Evolutionary conservation across 2,329 filamentous ascomycete species (phyloP), one percentile per base, ranked within the genome.

Genomic region (Fusarium anguioides): DNA sequence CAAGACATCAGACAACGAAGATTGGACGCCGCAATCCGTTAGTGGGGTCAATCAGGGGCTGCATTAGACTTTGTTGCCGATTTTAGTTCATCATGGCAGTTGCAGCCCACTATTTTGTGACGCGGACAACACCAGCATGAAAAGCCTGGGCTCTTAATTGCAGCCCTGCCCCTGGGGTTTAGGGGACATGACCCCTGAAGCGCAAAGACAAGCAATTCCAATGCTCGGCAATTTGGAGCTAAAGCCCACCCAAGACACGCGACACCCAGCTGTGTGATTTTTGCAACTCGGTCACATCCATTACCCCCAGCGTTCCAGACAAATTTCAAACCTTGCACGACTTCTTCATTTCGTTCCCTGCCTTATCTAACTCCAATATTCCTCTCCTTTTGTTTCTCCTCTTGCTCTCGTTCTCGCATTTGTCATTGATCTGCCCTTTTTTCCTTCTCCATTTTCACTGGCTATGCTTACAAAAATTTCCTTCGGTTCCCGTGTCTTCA

Each of bases 191-290:
- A 62, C 69, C 66, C 66, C 64, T 69, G 67, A 69, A 55, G 42
- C 33, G 23, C 45, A 58, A 61, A 64, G 59, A 69, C 67, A 69
- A 67, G 42, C 68, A 71, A 69, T 69, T 69, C 63, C 55, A 72
- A 61, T 39, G 26, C 60, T 70, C 57, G 61, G 60, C 56, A 71
- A 68, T 66, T 67, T 62, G 56, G 61, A 58, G 61, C 58, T 61
- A 60, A 49, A 61, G 60, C 46, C 46, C 53, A 39, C 36, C 27
- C 33, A 52, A 53, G 61, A 67, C 66, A 69, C 66, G 62, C 66
- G 66, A 69, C 66, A 64, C 62, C 53, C n/a, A n/a, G n/a, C n/a
- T n/a, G n/a, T n/a, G n/a, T n/a, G n/a, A n/a, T n/a, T n/a, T n/a
- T 33, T 20, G 56, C 33, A 31, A 29, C 37, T 63, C 39, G 58